Conservation (phyloP, 2,329 filamentous ascomycete species). For the Hyphodiscus sp. region DNA sequence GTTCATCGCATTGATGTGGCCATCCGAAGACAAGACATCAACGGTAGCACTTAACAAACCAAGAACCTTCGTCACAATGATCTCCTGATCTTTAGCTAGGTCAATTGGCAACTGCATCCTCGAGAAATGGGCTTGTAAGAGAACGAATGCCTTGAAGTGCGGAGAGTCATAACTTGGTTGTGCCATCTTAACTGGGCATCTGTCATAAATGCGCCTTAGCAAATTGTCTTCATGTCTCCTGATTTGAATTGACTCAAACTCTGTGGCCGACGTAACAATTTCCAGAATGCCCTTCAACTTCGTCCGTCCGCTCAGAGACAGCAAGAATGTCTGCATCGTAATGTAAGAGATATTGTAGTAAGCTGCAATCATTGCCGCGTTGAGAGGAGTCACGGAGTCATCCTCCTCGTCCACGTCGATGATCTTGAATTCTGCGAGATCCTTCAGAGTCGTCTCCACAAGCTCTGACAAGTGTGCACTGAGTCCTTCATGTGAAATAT, state of each 20-base stretch:
- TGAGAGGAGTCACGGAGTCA: conserved; percentile 80
- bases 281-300: conserved; percentile 97
- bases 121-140: conserved; percentile 95
- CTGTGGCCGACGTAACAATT: conserved; percentile 92
- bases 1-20: conserved; percentile 93
- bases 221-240: conserved; percentile 85
- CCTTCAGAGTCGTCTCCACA: conserved; percentile 86
- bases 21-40: conserved; percentile 91
- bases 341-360: conserved; percentile 99
- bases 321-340: conserved; percentile 96
- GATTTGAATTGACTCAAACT: conserved; percentile 94
- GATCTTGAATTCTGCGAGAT: conserved; percentile 87
- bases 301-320: conserved; percentile 80
- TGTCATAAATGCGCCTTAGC: conserved; percentile 87
- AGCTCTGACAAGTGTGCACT: conserved; percentile 91
- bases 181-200: conserved; percentile 90
- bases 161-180: conserved; percentile 83
- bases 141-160: conserved; percentile 96
- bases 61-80: conserved; percentile 76
- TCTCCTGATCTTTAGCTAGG: conserved; percentile 89
- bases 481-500: conserved; percentile 86
- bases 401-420: conserved; percentile 95
- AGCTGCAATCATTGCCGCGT: conserved; percentile 94
- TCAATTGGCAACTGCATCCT: conserved; percentile 95
- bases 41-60: conserved; percentile 87